phyloP scores from a whole-genome alignment of 768 basidiomycete genomes.

The Dioszegia aurantiaca region DNA sequence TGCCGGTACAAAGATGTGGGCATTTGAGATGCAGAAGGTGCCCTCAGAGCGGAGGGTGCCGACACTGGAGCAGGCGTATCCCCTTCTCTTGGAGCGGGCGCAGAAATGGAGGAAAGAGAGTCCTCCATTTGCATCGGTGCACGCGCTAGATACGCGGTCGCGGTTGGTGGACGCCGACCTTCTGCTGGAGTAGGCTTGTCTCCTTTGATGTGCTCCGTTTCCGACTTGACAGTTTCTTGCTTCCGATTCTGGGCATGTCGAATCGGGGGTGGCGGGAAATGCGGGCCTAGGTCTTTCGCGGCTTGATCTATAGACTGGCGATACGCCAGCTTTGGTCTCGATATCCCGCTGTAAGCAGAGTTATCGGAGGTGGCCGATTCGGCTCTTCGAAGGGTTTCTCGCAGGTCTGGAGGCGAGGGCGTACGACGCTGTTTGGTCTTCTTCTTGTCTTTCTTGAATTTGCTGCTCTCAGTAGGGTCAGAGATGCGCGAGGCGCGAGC shows the following conservation, averaged over 20 bases:
- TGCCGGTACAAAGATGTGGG: too few relatives aligned
- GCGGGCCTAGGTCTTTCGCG: slow-evolving; percentile 27
- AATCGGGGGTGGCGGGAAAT: slow-evolving; percentile 33
- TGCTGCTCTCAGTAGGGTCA: not conserved
- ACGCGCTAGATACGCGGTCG: slow-evolving; percentile 7
- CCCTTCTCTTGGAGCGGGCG: too few relatives aligned
- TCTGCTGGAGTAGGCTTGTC: not conserved
- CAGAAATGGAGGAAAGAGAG: too few relatives aligned
- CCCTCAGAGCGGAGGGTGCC: not conserved
- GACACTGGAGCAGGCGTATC: not conserved
- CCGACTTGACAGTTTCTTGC: not conserved
- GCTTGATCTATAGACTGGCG: slow-evolving; percentile 20
- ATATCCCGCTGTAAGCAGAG: slow-evolving; percentile 1
- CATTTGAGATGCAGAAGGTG: too few relatives aligned
- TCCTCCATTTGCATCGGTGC: too few relatives aligned
- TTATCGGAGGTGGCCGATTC: not conserved
- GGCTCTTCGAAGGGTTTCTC: too few relatives aligned
- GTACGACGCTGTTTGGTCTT: not conserved
- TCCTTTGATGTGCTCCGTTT: not conserved
- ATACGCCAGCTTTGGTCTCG: slow-evolving; percentile 8
- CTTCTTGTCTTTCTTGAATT: not conserved
- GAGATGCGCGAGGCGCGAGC: not conserved
- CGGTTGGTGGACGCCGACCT: not conserved
- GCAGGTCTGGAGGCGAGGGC: too few relatives aligned
- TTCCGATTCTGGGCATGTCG: not conserved